Conservation (phyloP, 768 basidiomycete genomes). For the Saitozyma podzolica region DNA sequence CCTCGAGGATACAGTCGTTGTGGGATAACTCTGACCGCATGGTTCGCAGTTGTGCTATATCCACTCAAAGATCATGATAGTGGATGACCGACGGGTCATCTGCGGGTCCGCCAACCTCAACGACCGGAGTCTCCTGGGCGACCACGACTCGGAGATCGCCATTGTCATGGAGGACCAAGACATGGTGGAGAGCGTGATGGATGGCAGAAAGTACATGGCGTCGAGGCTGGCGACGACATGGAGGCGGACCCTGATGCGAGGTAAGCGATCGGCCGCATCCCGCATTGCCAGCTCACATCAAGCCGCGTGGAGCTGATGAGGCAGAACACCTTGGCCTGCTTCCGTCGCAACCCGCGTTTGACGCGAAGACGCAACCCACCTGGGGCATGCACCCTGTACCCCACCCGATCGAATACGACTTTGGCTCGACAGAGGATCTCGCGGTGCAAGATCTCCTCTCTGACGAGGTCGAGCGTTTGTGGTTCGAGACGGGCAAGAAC, state of each 20-base stretch:
- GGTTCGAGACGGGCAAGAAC: constrained; percentile 69
- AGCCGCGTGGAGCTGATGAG: not conserved
- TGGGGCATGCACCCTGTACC: constrained; percentile 76
- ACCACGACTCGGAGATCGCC: constrained; percentile 93
- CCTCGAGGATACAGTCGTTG: constrained; percentile 30
- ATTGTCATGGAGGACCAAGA: constrained; percentile 87
- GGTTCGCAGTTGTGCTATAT: constrained; percentile 52
- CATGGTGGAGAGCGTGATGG: constrained; percentile 71
- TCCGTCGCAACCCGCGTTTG: constrained; percentile 62
- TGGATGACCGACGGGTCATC: constrained; percentile 86
- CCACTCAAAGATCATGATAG: constrained; percentile 71
- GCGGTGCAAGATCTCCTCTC: constrained; percentile 77
- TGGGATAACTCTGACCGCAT: not conserved
- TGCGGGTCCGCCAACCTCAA: constrained; percentile 83
- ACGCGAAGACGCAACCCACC: constrained; percentile 54
- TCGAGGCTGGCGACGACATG: constrained; percentile 79
- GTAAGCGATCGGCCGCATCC: constrained; percentile 53
- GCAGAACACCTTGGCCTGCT: constrained; percentile 86
- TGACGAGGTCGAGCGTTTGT: constrained; percentile 62
- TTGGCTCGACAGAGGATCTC: constrained; percentile 60
- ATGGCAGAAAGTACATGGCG: constrained; percentile 69
- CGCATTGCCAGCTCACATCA: not conserved
- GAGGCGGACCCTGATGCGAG: constrained; percentile 77
- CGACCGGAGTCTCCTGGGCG: constrained; percentile 58
- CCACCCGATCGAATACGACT: constrained; percentile 67